phyloP scores from a whole-genome alignment of 2,329 filamentous ascomycete species.

The Aspergillus alliaceus region DNA sequence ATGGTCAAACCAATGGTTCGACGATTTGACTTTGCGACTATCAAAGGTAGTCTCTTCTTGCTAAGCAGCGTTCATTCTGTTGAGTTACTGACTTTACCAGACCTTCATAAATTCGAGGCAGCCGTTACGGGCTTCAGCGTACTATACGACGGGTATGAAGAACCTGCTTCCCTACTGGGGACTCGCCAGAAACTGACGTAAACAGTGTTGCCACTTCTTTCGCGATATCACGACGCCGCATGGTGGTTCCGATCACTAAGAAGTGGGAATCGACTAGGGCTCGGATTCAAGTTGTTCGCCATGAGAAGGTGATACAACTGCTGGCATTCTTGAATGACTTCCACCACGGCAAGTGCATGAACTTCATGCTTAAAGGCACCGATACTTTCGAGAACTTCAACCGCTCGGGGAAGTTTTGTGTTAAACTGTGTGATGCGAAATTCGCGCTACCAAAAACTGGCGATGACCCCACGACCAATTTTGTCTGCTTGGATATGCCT shows the following conservation, averaged over 20 bases:
- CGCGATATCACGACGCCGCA: conserved; percentile 77
- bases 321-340: conserved; percentile 88
- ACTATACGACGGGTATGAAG: conserved; percentile 61
- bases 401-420: conserved; percentile 64
- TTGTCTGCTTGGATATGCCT: conserved; percentile 81
- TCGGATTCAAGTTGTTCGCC: conserved; percentile 75
- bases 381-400: conserved; percentile 75
- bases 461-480: conserved; percentile 60
- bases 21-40: conserved; percentile 66
- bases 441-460: conserved; percentile 72
- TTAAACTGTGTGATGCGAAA: conserved; percentile 86
- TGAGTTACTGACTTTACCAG: conserved; percentile 34
- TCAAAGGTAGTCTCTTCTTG: conserved; percentile 38
- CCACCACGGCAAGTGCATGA: conserved; percentile 82
- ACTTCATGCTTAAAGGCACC: conserved; percentile 79
- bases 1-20: conserved; percentile 67
- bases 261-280: conserved; percentile 85
- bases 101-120: conserved; percentile 76
- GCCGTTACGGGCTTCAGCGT: conserved; percentile 80
- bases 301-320: conserved; percentile 73
- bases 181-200: conserved; percentile 2
- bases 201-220: conserved; percentile 66
- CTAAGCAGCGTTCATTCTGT: not conserved
- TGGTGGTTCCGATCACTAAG: conserved; percentile 91
- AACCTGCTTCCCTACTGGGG: not conserved